Evolutionary conservation across 805 yeast species (phyloP), one percentile per base, ranked within the genome.

Genomic region (Candida dajiaensis): DNA sequence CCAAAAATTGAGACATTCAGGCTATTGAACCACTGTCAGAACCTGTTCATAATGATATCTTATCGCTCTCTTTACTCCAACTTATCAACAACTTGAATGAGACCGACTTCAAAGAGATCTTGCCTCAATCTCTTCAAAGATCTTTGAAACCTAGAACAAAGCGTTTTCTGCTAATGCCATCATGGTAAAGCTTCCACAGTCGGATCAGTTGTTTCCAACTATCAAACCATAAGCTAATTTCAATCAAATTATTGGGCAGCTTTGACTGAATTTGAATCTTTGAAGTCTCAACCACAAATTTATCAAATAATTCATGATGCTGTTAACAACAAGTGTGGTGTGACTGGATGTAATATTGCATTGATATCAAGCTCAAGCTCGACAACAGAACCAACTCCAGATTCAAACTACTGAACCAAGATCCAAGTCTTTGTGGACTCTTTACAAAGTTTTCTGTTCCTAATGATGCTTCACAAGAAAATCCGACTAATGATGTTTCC

Each of bases 221-320:
- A 63, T 68, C 59, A 35, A n/a, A 62, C 58, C 6, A 59, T 51
- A 51, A 76, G 69, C 50, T 69, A 92, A 60, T 92, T 85, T 59
- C 96, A 43, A 57, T 96, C 97, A 22, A 85, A 84, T 54, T 94
- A 89, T 58, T 92, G 99, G 71, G 74, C 82, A 40, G 81, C 84
- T 61, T 73, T 94, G 44, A 70, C 85, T 50, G 85, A 81, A 51
- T 83, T 90, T 50, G 90, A 89, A 9, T 80, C 90, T 3, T 70
- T 94, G 50, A 79, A 80, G 44, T 71, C 80, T 1, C 92, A 89
- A 62, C 90, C 88, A 11, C 89, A 84, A 60, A 79, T 89, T 62
- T 83, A 71, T 53, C 85, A 82, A 57, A 74, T 83, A 36, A 81
- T 85, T 44, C 70, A 74, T 46, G 81, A 64, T 41, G 70, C 68